These are phyloP conservation scores for Ceratocystis smalleyi DNA, from an alignment of 2,329 filamentous ascomycete species.

Conservation along the genomic window DNA sequence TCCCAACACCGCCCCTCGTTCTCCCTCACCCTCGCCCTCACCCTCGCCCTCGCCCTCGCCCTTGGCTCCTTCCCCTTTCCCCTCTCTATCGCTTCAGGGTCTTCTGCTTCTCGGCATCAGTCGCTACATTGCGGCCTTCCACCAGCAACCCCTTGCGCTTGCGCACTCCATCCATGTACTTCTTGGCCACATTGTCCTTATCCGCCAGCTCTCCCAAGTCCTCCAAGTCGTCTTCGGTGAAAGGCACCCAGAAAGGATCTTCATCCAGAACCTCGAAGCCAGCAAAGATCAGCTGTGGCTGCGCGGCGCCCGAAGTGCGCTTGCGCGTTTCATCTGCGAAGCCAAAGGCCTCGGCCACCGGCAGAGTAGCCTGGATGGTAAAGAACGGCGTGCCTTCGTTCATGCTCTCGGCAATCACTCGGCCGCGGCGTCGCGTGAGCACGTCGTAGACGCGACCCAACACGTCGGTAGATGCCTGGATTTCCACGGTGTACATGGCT, in stretches of 20 bases:
- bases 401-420: slow-evolving; percentile 77
- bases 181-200: slow-evolving; percentile 86
- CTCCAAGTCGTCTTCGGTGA: slow-evolving; percentile 90
- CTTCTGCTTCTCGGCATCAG: slow-evolving; percentile 85
- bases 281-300: slow-evolving; percentile 82
- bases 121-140: slow-evolving; percentile 57
- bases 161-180: slow-evolving; percentile 84
- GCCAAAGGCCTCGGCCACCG: slow-evolving; percentile 88
- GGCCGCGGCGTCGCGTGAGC: slow-evolving; percentile 83
- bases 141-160: slow-evolving; percentile 78
- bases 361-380: slow-evolving; percentile 74
- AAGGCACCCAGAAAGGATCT: slow-evolving; percentile 95
- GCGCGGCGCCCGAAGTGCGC: slow-evolving; percentile 74
- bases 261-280: slow-evolving; percentile 88
- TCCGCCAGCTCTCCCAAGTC: slow-evolving; percentile 90
- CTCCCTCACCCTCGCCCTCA: not conserved
- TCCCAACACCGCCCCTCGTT: not conserved
- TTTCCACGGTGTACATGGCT: slow-evolving; percentile 96
- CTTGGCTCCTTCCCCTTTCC: not conserved
- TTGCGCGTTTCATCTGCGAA: slow-evolving; percentile 96
- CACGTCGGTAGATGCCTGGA: slow-evolving; percentile 90
- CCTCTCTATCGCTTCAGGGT: slow-evolving; percentile 41
- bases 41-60: not conserved
- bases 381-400: slow-evolving; percentile 95
- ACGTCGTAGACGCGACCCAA: slow-evolving; percentile 91